Base-by-base conservation (phyloP, 352 stramenopile species). In the Phytophthora capsici region DNA sequence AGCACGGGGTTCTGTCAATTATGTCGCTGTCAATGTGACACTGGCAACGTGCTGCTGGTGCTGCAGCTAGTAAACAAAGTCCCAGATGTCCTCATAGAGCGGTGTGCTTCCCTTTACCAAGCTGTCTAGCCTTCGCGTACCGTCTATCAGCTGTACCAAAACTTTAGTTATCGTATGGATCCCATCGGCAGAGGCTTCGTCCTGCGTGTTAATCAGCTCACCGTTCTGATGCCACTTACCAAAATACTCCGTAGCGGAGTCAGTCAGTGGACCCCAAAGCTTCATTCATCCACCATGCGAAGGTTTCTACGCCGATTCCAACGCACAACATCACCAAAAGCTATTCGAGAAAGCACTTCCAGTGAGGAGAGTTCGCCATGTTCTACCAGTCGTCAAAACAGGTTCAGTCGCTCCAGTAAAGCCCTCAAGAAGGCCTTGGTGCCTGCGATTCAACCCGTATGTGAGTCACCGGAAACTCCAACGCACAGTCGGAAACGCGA, bases 401-500 rank as follows among this genome's bases (percentile, higher is more conserved):
- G 63, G 32, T 63, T 66, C 32, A 28, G 49, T 14, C 57, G 54
- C 17, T 63, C 61, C 6, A 68, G 49, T 14, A 20, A 40, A 48
- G 32, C 57, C 7, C 7, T 63, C 19, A 32, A 56, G 37, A 73
- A 58, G 20, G 34, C 23, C 0, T 58, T 66, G 6, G 48, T 56
- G 0, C 26, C 48, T n/a, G n/a, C 26, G 0, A 32, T 53, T 1
- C 55, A 54, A 45, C 25, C 36, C 2, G 26, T 60, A 19, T 44
- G 13, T n/a, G 54, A 70, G 17, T 43, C 38, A 13, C 38, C 51
- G 6, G 51, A 38, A 19, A 32, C 25, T 2, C 45, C 46, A 34
- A 54, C 25, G 10, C 47, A 36, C 20, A 57, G 56, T 53, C 64
- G 64, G 40, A 77, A 77, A 28, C 69, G 69, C 8, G 69, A 77